phyloP scores from a whole-genome alignment of 352 stramenopile species.

The Phytophthora uliginosa region DNA sequence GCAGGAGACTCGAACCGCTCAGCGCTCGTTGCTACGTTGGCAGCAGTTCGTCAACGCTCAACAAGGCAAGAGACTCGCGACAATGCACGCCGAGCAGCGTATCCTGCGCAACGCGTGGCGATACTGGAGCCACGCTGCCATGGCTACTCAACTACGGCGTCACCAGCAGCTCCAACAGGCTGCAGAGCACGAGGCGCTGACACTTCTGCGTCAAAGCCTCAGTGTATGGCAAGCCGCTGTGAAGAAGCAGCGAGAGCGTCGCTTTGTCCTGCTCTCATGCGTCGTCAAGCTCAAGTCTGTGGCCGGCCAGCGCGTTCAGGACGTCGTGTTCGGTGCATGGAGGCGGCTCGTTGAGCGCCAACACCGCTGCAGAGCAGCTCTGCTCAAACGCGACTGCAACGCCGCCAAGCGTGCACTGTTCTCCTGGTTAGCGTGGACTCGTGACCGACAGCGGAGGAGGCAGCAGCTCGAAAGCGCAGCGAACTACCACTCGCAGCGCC shows the following conservation, averaged over 20 bases:
- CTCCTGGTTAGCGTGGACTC: constrained; percentile 18
- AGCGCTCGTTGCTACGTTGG: constrained; percentile 34
- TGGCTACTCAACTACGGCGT: constrained; percentile 4
- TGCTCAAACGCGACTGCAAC: constrained; percentile 10
- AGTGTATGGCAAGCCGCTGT: constrained; percentile 26
- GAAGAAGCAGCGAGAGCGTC: constrained; percentile 42
- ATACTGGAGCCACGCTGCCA: constrained; percentile 11
- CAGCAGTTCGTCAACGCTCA: constrained; percentile 18
- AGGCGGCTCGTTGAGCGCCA: constrained; percentile 10
- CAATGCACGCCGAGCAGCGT: constrained; percentile 17
- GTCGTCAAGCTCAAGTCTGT: constrained; percentile 59
- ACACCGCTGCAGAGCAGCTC: constrained; percentile 9
- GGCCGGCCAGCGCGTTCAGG: constrained; percentile 13
- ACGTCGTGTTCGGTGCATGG: constrained; percentile 39
- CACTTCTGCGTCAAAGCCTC: constrained; percentile 15
- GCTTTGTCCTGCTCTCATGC: constrained; percentile 58
- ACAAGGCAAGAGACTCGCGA: constrained; percentile 14
- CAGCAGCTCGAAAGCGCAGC: constrained; percentile 27
- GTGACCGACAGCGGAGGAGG: constrained; percentile 6
- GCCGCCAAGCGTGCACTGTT: constrained; percentile 9
- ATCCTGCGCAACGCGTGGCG: constrained; percentile 12
- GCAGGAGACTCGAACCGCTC: constrained; percentile 8
- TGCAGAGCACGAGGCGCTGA: constrained; percentile 2
- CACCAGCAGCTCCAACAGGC: constrained; percentile 24
- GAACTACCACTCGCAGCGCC: constrained; percentile 38